Evolutionary conservation across 208 protist species (phyloP).

Genomic region (Angomonas ambiguus): DNA sequence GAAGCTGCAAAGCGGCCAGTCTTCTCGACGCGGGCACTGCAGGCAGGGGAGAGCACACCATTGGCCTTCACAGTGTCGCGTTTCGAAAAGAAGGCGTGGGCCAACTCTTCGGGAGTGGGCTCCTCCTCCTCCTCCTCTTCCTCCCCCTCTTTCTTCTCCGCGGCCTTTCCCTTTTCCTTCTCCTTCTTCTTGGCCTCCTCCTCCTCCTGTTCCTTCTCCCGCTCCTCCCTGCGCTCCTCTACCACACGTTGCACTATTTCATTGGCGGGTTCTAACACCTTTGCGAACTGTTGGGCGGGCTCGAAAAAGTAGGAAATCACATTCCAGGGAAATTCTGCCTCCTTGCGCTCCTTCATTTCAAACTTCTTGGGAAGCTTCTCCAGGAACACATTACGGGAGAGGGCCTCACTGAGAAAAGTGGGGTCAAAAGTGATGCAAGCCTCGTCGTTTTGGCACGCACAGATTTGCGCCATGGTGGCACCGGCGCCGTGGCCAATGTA

Average conservation of each 20-base stretch:
- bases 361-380: conserved; percentile 24
- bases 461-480: conserved; percentile 34
- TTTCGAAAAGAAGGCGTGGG: conserved; percentile 26
- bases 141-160: background rate
- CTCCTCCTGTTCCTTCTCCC: conserved; percentile 22
- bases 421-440: conserved; percentile 40
- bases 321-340: conserved; percentile 19
- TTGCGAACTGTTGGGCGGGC: conserved; percentile 15
- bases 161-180: conserved; percentile 1
- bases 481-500: conserved; percentile 49
- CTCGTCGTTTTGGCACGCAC: conserved; percentile 23
- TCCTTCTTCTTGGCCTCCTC: conserved; percentile 18
- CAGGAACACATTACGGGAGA: conserved; percentile 27
- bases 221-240: conserved; percentile 13
- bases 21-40: conserved; percentile 19
- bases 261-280: background rate
- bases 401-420: conserved; percentile 29
- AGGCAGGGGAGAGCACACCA: conserved; percentile 23
- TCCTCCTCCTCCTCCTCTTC: conserved; percentile 12
- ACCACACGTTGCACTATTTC: conserved; percentile 14
- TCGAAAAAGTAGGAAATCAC: conserved; percentile 28
- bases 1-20: conserved; percentile 40
- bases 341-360: conserved; percentile 20
- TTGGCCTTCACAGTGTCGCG: conserved; percentile 19
- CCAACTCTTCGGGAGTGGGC: conserved; percentile 3